A percentile compares a stretch with the other conserved stretches of the same genome.
Conservation (phyloP, 495 filamentous ascomycete species). For the Trichoderma reesei region DNA sequence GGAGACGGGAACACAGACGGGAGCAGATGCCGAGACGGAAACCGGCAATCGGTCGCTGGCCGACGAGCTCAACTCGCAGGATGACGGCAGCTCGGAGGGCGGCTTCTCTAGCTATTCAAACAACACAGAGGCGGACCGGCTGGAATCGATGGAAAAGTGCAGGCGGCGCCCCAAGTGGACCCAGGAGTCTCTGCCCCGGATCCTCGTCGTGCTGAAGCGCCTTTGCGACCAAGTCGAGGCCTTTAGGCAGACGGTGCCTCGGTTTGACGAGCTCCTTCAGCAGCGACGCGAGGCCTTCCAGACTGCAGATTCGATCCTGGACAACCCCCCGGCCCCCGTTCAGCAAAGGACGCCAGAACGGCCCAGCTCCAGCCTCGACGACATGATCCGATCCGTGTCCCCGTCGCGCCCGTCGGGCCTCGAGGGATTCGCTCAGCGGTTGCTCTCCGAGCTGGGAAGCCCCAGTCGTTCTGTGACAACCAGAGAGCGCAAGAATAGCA, state of each 20-base stretch:
- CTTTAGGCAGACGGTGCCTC: constrained; percentile 58
- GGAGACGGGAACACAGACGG: not conserved
- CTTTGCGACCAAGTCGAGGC: constrained; percentile 55
- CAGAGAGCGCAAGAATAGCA: constrained; percentile 32
- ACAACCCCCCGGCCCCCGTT: constrained; percentile 2
- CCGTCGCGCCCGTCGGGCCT: constrained; percentile 38
- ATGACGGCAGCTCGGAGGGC: constrained; percentile 7
- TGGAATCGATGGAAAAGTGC: constrained; percentile 36
- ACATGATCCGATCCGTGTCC: constrained; percentile 26
- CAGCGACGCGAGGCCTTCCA: constrained; percentile 61
- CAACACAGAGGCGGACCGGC: constrained; percentile 33
- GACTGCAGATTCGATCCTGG: constrained; percentile 35
- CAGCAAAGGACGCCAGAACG: constrained; percentile 21
- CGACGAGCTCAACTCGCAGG: not conserved
- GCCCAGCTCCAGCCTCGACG: constrained; percentile 20
- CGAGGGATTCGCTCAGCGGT: constrained; percentile 46
- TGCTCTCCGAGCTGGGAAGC: constrained; percentile 42
- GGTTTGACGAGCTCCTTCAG: constrained; percentile 67
- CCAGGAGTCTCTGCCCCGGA: constrained; percentile 34
- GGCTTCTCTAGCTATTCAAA: constrained; percentile 13
- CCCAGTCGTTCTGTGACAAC: constrained; percentile 35
- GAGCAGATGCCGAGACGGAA: constrained; percentile 10
- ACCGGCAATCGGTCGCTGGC: not conserved
- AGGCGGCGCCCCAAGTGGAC: constrained; percentile 42
- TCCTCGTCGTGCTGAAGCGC: constrained; percentile 40